Conservation (phyloP, 306 rosid species). For the Potentilla sterilis region DNA sequence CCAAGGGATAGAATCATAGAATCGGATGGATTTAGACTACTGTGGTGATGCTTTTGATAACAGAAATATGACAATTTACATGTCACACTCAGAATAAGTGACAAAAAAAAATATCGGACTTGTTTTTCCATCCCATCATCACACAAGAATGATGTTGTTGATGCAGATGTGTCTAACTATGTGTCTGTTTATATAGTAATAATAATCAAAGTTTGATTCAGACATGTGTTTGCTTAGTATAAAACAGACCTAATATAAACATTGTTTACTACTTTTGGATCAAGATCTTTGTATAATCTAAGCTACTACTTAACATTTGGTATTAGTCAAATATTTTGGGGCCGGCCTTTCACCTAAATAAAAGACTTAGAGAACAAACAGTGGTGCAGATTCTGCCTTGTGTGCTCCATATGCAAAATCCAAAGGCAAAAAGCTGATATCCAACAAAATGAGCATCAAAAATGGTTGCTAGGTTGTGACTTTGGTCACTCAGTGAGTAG, state of each 20-base stretch:
- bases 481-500: constrained; percentile 17
- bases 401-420: constrained; percentile 23
- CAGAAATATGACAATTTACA: background rate
- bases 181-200: background rate
- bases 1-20: background rate
- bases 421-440: constrained; percentile 7
- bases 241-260: background rate
- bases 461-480: constrained; percentile 23
- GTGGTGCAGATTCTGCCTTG: background rate
- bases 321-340: constrained; percentile 13
- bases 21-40: constrained; percentile 5
- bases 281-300: background rate
- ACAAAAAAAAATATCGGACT: background rate
- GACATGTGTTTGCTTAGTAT: background rate
- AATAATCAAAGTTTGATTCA: background rate
- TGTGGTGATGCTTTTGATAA: constrained; percentile 6
- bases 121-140: background rate
- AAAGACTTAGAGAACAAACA: background rate
- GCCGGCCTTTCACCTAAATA: constrained; percentile 15
- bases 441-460: background rate
- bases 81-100: constrained; percentile 2
- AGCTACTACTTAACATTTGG: background rate
- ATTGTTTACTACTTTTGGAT: background rate
- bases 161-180: constrained; percentile 17
- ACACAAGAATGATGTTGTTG: constrained; percentile 13